Percentiles rank a stretch among this genome's conserved stretches.
Conservation (phyloP, 2,329 filamentous ascomycete genomes). For the Epichloe coenophiala region DNA sequence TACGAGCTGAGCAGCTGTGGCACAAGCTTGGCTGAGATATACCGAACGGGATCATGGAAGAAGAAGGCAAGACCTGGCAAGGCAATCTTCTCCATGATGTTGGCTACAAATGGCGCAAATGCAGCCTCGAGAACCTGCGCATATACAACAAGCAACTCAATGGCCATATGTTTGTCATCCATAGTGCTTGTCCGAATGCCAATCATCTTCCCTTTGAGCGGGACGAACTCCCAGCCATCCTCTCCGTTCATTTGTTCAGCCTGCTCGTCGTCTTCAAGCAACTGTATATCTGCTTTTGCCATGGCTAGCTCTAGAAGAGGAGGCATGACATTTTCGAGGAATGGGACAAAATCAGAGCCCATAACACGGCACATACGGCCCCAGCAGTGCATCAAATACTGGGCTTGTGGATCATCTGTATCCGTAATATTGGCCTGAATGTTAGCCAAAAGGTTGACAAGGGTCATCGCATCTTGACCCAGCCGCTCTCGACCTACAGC, state of each 20-base stretch:
- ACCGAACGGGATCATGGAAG: constrained; percentile 95
- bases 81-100: constrained; percentile 95
- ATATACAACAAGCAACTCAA: constrained; percentile 94
- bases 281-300: constrained; percentile 92
- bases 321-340: constrained; percentile 86
- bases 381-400: constrained; percentile 98
- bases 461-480: constrained; percentile 69
- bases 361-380: constrained; percentile 96
- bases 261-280: constrained; percentile 89
- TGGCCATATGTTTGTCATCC: constrained; percentile 99
- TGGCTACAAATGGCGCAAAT: constrained; percentile 81
- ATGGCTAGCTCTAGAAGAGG: constrained; percentile 81
- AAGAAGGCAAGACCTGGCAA: constrained; percentile 92
- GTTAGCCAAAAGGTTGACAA: constrained; percentile 77
- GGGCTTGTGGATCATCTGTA: constrained; percentile 85
- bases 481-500: constrained; percentile 91
- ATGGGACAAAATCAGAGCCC: constrained; percentile 80
- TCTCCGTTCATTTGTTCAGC: constrained; percentile 86
- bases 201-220: constrained; percentile 94
- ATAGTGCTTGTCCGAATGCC: constrained; percentile 94
- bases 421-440: constrained; percentile 84
- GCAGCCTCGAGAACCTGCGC: constrained; percentile 87
- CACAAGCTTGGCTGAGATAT: constrained; percentile 87
- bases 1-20: constrained; percentile 87
- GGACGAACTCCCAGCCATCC: constrained; percentile 94